A percentile compares a stretch with the other conserved stretches of the same genome.
Evolutionary conservation across 371 early-diverging fungal species (phyloP).

Genomic region (Umbelopsis sp.): DNA sequence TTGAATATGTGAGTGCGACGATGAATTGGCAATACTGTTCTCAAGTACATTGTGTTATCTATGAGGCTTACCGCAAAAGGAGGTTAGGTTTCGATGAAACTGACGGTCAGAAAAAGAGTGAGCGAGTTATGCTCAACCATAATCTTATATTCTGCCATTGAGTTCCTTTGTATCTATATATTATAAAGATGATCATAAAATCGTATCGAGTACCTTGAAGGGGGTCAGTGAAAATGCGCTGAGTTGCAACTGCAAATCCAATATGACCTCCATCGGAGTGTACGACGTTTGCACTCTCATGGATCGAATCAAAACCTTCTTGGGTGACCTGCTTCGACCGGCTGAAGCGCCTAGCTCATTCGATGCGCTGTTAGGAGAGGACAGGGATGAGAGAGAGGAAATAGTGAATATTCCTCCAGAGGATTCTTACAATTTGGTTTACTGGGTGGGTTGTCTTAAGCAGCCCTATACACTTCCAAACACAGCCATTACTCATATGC

Average conservation of each 20-base stretch:
- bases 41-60: too few relatives aligned
- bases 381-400: conserved; percentile 12
- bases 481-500: not conserved
- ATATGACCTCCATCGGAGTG: not conserved
- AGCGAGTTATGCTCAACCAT: too few relatives aligned
- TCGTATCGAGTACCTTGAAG: too few relatives aligned
- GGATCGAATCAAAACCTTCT: conserved; percentile 11
- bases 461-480: not conserved
- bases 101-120: too few relatives aligned
- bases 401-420: conserved; percentile 3
- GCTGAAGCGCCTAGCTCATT: conserved; percentile 2
- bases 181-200: too few relatives aligned
- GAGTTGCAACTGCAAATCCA: conserved; percentile 2
- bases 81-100: too few relatives aligned
- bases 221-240: not conserved
- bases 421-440: conserved; percentile 29
- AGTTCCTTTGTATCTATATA: too few relatives aligned
- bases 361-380: conserved; percentile 3
- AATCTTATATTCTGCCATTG: too few relatives aligned
- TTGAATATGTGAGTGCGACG: too few relatives aligned
- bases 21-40: too few relatives aligned
- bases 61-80: too few relatives aligned
- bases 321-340: conserved; percentile 11
- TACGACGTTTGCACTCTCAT: not conserved
- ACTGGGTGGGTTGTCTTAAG: conserved; percentile 25